Conservation (phyloP, 129 eudicot genomes). For the Flaveria sonorensis region DNA sequence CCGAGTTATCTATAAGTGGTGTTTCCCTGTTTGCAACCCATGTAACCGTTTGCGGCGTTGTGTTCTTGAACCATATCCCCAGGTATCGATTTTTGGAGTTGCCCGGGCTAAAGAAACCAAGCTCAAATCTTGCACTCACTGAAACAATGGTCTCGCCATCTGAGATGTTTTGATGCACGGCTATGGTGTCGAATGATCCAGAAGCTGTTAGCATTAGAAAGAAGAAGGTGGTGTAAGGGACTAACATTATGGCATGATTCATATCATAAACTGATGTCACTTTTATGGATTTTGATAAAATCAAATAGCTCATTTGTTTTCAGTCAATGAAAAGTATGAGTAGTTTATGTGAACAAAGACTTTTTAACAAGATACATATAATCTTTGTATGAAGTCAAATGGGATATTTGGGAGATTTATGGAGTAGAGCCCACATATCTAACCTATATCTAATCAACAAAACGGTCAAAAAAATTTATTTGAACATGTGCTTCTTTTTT, state of each 20-base stretch:
- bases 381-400: not conserved
- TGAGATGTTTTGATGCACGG: not conserved
- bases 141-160: conserved; percentile 27
- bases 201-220: not conserved
- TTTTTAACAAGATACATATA: not conserved
- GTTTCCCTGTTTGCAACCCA: conserved; percentile 35
- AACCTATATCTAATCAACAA: too few species aligned
- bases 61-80: conserved; percentile 30
- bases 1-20: conserved; percentile 19
- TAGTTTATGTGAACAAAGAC: not conserved
- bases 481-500: too few species aligned
- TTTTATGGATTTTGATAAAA: not conserved
- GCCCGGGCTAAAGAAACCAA: conserved; percentile 48
- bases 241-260: not conserved
- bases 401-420: not conserved
- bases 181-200: not conserved
- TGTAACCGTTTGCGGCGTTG: conserved; percentile 13
- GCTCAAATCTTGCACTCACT: conserved; percentile 11
- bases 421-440: too few species aligned
- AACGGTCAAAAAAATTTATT: too few species aligned
- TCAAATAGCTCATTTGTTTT: not conserved
- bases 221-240: not conserved
- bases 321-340: not conserved
- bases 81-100: conserved; percentile 27
- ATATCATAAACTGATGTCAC: not conserved